These are phyloP conservation scores for Coniochaeta sp. DNA, from an alignment of 2,329 filamentous ascomycete species.

Conservation along the genomic window DNA sequence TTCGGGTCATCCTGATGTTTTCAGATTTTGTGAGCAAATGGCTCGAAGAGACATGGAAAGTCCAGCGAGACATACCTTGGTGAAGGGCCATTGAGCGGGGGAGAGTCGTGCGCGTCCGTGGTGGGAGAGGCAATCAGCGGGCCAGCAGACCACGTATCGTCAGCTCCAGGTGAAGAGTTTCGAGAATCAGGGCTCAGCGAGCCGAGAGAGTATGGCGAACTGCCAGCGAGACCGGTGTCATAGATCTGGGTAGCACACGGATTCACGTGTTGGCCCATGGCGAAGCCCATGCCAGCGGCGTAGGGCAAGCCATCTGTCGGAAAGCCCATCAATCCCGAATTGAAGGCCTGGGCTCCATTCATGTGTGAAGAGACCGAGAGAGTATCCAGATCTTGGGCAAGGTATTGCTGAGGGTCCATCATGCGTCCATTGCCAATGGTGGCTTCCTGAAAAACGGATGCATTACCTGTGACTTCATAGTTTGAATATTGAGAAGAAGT, in stretches of 20 bases:
- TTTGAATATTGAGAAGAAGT: slow-evolving; percentile 40
- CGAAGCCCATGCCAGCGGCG: slow-evolving; percentile 30
- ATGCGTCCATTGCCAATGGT: slow-evolving; percentile 28
- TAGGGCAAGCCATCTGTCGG: slow-evolving; percentile 34
- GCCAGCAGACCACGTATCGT: slow-evolving; percentile 37
- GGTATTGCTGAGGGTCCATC: slow-evolving; percentile 43
- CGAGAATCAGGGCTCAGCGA: slow-evolving; percentile 47
- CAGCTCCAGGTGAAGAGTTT: slow-evolving; percentile 41
- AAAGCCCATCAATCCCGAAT: slow-evolving; percentile 39
- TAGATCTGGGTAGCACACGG: slow-evolving; percentile 42
- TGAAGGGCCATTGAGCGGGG: slow-evolving; percentile 42
- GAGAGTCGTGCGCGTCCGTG: slow-evolving; percentile 38
- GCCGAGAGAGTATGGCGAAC: slow-evolving; percentile 46
- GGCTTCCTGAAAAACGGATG: slow-evolving; percentile 33
- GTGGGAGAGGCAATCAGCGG: slow-evolving; percentile 32
- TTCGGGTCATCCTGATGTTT: slow-evolving; percentile 28
- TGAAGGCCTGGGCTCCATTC: slow-evolving; percentile 27
- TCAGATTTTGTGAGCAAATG: slow-evolving; percentile 22
- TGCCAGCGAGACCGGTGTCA: slow-evolving; percentile 38
- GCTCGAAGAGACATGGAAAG: slow-evolving; percentile 9
- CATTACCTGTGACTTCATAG: slow-evolving; percentile 47
- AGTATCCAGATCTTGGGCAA: slow-evolving; percentile 41
- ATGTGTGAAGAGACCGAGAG: slow-evolving; percentile 39
- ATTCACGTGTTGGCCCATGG: slow-evolving; percentile 44
- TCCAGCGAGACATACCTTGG: slow-evolving; percentile 40